Base-by-base conservation (phyloP, 208 protist species). In the Leishmania tarentolae region DNA sequence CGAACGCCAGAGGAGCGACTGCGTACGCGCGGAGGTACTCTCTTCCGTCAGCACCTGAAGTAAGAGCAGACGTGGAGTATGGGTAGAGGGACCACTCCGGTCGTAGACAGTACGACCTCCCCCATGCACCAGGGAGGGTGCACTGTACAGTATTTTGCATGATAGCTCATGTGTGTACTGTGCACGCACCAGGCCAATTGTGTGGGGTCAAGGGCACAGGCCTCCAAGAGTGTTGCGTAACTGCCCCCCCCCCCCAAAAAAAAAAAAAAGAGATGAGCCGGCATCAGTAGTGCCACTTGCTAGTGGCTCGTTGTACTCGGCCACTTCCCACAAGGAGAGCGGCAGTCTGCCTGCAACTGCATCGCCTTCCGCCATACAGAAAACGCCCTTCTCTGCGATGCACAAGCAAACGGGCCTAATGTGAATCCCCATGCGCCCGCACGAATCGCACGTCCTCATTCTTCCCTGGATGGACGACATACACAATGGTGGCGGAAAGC, bases 341-440 rank as follows among this genome's bases (percentile, higher is more conserved):
- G 85, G 84, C 42, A 88, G 46, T 46, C 66, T 85, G 19, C 85
- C 82, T 70, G 66, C 72, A 66, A 86, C 80, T 21, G 65, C 31
- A 40, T 83, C 87, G 47, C 24, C 50, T 61, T 88, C 87, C 13
- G 80, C 44, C 9, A 89, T 57, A 46, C 85, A 83, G 24, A 88
- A 75, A 52, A 88, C 75, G 42, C 82, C 80, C 66, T 74, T 42
- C 56, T 88, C 83, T 13, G 87, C 87, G 69, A 91, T 79, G 83
- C 87, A 89, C 28, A 89, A 61, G 72, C 87, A 91, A 46, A 76
- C 81, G 82, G 83, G 82, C 21, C 78, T 79, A 76, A 86, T 81
- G 75, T 71, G 82, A n/a, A 83, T 63, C 44, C 83, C 77, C 4
- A 88, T 65, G 42, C 37, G 44, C 37, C 87, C 87, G n/a, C 68